These are phyloP conservation scores for Amanita thiersii DNA, from an alignment of 768 basidiomycete species.

Conservation along the genomic window DNA sequence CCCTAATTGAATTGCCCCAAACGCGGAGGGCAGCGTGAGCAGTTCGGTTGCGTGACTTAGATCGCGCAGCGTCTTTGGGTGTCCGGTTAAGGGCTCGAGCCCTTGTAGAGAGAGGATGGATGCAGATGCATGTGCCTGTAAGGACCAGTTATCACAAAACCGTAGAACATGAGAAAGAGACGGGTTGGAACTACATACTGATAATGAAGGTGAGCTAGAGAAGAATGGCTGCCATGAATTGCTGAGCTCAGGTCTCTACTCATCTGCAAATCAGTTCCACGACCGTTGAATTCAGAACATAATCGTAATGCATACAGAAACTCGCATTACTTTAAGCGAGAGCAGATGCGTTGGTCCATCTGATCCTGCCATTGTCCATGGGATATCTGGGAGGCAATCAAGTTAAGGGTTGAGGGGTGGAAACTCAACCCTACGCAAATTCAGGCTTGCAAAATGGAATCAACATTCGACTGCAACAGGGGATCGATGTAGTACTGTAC, in stretches of 20 bases:
- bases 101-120: slow-evolving; percentile 76
- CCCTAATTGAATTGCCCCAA: slow-evolving; percentile 83
- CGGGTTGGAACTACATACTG: slow-evolving; percentile 28
- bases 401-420: too few relatives aligned
- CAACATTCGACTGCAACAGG: too few relatives aligned
- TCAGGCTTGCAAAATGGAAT: too few relatives aligned
- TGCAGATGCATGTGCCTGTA: slow-evolving; percentile 61
- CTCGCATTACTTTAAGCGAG: slow-evolving; percentile 81
- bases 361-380: slow-evolving; percentile 18
- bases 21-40: slow-evolving; percentile 73
- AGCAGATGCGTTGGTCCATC: slow-evolving; percentile 61
- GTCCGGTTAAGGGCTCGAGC: slow-evolving; percentile 54
- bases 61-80: slow-evolving; percentile 81
- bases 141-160: slow-evolving; percentile 5
- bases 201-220: slow-evolving; percentile 75
- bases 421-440: too few relatives aligned
- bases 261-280: slow-evolving; percentile 10
- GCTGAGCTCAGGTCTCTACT: slow-evolving; percentile 65
- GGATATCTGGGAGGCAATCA: too few relatives aligned
- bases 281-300: slow-evolving; percentile 1
- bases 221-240: slow-evolving; percentile 84
- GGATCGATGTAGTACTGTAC: too few relatives aligned
- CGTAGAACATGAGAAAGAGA: not conserved
- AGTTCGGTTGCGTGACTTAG: slow-evolving; percentile 73
- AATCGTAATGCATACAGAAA: slow-evolving; percentile 52